Conservation (phyloP, 2,329 filamentous ascomycete genomes). For the Penicillium glabrum region DNA sequence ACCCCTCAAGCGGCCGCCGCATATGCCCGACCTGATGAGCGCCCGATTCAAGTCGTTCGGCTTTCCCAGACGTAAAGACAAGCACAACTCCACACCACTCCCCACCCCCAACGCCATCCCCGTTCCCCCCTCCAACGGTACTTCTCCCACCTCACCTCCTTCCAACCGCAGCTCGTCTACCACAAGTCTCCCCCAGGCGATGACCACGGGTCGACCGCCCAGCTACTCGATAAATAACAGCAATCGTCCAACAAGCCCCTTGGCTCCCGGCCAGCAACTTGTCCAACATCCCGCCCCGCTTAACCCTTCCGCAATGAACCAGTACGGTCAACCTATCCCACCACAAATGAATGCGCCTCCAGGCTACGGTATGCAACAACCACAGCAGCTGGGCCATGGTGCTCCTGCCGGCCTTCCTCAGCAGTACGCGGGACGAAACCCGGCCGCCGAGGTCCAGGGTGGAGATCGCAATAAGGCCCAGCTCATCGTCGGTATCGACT, state of each 20-base stretch:
- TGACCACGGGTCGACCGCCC: conserved; percentile 62
- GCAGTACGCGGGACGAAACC: conserved; percentile 32
- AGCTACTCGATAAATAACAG: conserved; percentile 60
- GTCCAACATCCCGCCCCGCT: conserved; percentile 53
- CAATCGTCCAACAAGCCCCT: conserved; percentile 52
- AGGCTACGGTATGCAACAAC: conserved; percentile 46
- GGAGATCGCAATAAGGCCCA: conserved; percentile 90
- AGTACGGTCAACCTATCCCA: conserved; percentile 46
- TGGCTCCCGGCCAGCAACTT: conserved; percentile 46
- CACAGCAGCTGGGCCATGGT: conserved; percentile 27
- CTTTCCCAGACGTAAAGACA: conserved; percentile 52
- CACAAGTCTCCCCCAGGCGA: conserved; percentile 49
- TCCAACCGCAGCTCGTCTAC: conserved; percentile 46
- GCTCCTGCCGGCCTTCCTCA: conserved; percentile 28
- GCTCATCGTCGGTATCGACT: conserved; percentile 97
- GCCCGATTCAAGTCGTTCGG: conserved; percentile 52
- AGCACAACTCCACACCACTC: conserved; percentile 38
- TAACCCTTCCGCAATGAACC: conserved; percentile 49
- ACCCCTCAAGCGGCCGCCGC: conserved; percentile 18
- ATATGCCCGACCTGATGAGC: conserved; percentile 51
- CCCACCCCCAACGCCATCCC: conserved; percentile 10
- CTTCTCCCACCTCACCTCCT: conserved; percentile 36
- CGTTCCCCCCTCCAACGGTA: conserved; percentile 34
- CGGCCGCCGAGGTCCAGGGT: conserved; percentile 72
- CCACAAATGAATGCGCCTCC: conserved; percentile 43